Conservation (phyloP, 2,329 filamentous ascomycete genomes). For the Microdochium trichocladiopsis region DNA sequence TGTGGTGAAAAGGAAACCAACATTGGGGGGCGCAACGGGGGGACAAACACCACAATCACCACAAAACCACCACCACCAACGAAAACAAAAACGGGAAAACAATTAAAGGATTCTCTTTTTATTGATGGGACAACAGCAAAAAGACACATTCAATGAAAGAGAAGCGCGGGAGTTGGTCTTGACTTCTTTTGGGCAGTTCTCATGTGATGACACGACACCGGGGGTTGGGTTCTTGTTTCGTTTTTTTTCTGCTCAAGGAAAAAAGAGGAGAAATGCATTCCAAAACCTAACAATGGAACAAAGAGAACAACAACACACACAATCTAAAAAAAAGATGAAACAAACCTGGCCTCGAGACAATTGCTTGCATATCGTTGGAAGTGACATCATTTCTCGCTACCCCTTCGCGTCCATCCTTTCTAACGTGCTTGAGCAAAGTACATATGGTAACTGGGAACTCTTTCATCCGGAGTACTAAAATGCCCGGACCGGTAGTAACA, state of each 20-base stretch:
- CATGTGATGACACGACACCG: neutral
- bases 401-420: too few relatives aligned
- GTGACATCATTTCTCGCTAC: too few relatives aligned
- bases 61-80: too few relatives aligned
- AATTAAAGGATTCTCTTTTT: neutral
- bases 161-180: conserved; percentile 1
- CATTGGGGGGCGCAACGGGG: neutral
- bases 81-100: neutral
- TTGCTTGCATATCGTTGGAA: neutral
- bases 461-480: too few relatives aligned
- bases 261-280: neutral
- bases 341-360: neutral
- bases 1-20: neutral
- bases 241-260: neutral
- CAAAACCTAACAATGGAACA: neutral
- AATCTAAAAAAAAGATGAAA: conserved; percentile 1
- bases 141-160: neutral
- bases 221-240: neutral
- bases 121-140: neutral
- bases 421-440: too few relatives aligned
- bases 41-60: neutral
- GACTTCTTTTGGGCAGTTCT: neutral
- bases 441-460: too few relatives aligned
- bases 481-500: too few relatives aligned
- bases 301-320: neutral